Evolutionary conservation across 768 basidiomycete species (phyloP), one percentile per base, ranked within the genome.

Genomic region (Coprinopsis cinerea): DNA sequence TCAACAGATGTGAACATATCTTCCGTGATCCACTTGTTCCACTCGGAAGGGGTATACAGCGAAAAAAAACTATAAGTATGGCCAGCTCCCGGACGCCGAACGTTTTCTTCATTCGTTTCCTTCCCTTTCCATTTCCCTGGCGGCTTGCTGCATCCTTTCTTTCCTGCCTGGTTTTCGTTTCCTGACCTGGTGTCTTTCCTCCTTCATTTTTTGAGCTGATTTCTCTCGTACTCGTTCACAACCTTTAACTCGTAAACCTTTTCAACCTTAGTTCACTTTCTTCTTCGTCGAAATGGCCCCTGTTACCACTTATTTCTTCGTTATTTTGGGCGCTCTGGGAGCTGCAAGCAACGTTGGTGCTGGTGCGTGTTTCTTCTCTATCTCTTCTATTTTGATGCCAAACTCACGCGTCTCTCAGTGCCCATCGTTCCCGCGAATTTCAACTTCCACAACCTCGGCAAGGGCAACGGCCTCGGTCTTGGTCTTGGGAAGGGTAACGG

Each of bases 241-340:
- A 7, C 30, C n/a, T n/a, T n/a, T n/a, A n/a, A n/a, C n/a, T n/a
- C n/a, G n/a, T n/a, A n/a, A n/a, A n/a, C n/a, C 49, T 25, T 50
- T 54, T 44, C 39, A 34, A 42, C 25, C 20, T 45, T 30, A 15
- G 28, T 13, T 25, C 22, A 45, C 14, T 18, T 13, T 51, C 44
- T 44, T 40, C 46, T 34, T 36, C 44, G 44, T 20, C 32, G 13
- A 36, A 42, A 61, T 62, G 63, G 59, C 59, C 48, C 57, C 56
- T 47, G 53, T 62, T 23, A 28, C 50, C 45, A 36, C 50, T 37
- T 40, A 57, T 28, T 32, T 59, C 9, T 18, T 58, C 4, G 11
- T 46, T 48, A 32, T 56, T 22, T 42, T 56, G 17, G 23, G 53
- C 11, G 42, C 51, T 45, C 50, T 45, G 26, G 44, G 20, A 26